These are phyloP conservation scores for Pythium aquatile DNA, from an alignment of 352 stramenopile genomes.

Conservation along the genomic window DNA sequence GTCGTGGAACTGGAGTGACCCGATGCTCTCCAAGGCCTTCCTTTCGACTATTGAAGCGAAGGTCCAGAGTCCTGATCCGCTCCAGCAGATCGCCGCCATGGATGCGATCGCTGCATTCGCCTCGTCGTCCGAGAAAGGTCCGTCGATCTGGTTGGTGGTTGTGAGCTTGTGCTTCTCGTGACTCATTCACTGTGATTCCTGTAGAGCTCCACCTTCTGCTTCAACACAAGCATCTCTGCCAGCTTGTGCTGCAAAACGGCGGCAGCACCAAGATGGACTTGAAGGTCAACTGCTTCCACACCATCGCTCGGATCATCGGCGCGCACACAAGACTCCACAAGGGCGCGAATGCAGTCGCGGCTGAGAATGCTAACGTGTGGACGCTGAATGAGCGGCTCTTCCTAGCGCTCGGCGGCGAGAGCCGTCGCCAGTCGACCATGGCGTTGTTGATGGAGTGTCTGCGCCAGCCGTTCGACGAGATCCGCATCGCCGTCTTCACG, in stretches of 20 bases:
- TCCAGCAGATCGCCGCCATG: constrained; percentile 84
- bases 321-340: constrained; percentile 44
- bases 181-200: constrained; percentile 14
- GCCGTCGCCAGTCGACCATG: constrained; percentile 55
- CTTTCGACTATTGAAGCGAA: constrained; percentile 71
- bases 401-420: constrained; percentile 53
- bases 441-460: constrained; percentile 70
- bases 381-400: constrained; percentile 65
- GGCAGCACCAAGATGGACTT: constrained; percentile 65
- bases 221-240: constrained; percentile 65
- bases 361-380: constrained; percentile 67
- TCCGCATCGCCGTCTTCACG: constrained; percentile 73
- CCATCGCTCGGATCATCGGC: constrained; percentile 56
- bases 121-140: constrained; percentile 80
- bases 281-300: constrained; percentile 76
- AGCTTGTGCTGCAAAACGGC: constrained; percentile 54
- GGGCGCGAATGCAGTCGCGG: constrained; percentile 33
- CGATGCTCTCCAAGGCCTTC: constrained; percentile 73
- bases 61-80: constrained; percentile 53
- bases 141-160: background rate
- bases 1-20: constrained; percentile 77
- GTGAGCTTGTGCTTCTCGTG: background rate
- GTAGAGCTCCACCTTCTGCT: constrained; percentile 70
- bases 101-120: constrained; percentile 78
- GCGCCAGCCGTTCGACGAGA: constrained; percentile 81